Conservation (phyloP, 148 eudicot genomes). For the Fagopyrum homotropicum region DNA sequence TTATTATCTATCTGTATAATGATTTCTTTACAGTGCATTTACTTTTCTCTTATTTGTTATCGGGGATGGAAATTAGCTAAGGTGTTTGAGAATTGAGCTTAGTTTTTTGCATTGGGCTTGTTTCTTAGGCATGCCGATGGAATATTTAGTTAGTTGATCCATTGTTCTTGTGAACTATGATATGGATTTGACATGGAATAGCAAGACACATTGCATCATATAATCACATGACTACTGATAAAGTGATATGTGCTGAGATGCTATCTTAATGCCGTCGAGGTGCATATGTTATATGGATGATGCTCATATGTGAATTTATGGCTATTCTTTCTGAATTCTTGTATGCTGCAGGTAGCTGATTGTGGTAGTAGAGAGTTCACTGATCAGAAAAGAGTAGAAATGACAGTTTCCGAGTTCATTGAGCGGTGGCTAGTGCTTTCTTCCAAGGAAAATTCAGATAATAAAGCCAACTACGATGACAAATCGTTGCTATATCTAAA, state of each 20-base stretch:
- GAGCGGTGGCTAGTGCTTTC: slow-evolving; percentile 42
- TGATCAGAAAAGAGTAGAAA: slow-evolving; percentile 66
- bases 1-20: background rate
- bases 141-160: background rate
- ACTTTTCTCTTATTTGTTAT: background rate
- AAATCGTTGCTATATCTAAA: slow-evolving; percentile 66
- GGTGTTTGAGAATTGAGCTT: background rate
- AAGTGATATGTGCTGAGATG: background rate
- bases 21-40: background rate
- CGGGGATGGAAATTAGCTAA: background rate
- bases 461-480: slow-evolving; percentile 20
- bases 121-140: background rate
- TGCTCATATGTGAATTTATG: background rate
- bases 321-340: background rate
- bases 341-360: slow-evolving; percentile 62
- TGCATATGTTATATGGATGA: background rate
- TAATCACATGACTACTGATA: background rate
- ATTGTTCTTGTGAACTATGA: background rate
- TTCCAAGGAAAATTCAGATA: slow-evolving; percentile 13
- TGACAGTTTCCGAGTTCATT: slow-evolving; percentile 83
- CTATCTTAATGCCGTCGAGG: background rate
- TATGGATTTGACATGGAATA: background rate
- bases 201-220: background rate
- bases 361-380: slow-evolving; percentile 65
- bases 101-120: background rate